Evolutionary conservation across 2,329 filamentous ascomycete species (phyloP), one percentile per base, ranked within the genome.

Genomic region (Aspergillaceae sp.): DNA sequence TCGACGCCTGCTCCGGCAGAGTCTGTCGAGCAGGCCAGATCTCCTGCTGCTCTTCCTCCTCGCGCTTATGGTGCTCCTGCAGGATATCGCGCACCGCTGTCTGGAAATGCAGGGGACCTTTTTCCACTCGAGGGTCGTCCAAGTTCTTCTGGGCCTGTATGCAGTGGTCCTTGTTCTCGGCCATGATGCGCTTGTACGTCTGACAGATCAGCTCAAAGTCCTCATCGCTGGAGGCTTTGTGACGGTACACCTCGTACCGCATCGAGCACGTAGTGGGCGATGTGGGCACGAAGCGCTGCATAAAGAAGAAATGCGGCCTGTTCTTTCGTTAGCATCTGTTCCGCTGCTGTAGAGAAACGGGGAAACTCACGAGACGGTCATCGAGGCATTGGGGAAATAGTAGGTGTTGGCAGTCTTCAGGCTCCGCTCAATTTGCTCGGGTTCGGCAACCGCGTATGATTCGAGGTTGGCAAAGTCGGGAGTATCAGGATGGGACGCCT

Each of bases 161-260:
- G 64, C 78, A 83, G n/a, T 83, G 73, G 11, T 74, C 68, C 55
- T 83, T 82, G 66, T 83, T 79, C 59, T 84, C 80, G 1, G 73
- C 72, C 75, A 82, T 77, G 62, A 83, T 74, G 33, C 76, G 74
- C 65, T 80, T 80, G 70, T 81, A 83, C 52, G 79, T 75, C 45
- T 73, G 59, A 60, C 71, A 74, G 61, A 83, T 76, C 41, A 69
- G 56, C 4, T 73, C 63, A 56, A 84, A 83, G 46, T 80, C 74
- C 30, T 75, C 75, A 30, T 82, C 74, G 11, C 67, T 72, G 2
- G 78, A 72, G 57, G 74, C 63, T 58, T 77, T 79, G 71, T 83
- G 76, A 48, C 79, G 74, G 69, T 74, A 84, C 36, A 83, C 76
- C 57, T 84, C 79, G 62, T 83, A 83, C 51, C 72, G 70, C 73